phyloP scores from a whole-genome alignment of 2,329 filamentous ascomycete genomes.

The Phaeosphaeria sp. region DNA sequence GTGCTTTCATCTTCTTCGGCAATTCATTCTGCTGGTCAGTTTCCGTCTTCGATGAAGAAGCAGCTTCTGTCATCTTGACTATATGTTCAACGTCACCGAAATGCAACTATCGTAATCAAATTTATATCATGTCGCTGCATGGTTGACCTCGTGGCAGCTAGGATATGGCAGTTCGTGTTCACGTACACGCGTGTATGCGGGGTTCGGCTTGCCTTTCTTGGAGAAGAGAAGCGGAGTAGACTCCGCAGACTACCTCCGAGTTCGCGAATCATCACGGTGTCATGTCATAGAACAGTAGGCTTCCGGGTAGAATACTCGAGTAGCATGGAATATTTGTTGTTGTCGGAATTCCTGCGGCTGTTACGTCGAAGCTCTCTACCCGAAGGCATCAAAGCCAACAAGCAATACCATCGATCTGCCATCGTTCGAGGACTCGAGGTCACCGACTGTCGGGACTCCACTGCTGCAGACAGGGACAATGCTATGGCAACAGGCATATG shows the following conservation, averaged over 20 bases:
- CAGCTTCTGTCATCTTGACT: not conserved
- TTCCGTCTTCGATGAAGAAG: not conserved
- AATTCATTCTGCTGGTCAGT: constrained; percentile 2
- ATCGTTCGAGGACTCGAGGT: too few relatives aligned
- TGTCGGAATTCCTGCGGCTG: too few relatives aligned
- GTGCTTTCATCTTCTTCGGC: constrained; percentile 29
- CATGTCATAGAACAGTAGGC: too few relatives aligned
- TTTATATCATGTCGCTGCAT: not conserved
- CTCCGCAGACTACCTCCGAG: not conserved
- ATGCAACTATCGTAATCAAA: not conserved
- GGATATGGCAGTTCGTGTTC: not conserved
- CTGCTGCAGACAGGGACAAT: too few relatives aligned
- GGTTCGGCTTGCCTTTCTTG: constrained; percentile 24
- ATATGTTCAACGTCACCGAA: not conserved
- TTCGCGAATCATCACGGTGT: not conserved
- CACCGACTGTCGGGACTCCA: too few relatives aligned
- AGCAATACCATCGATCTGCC: too few relatives aligned
- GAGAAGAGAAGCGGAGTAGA: not conserved
- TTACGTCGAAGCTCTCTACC: too few relatives aligned
- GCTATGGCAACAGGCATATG: too few relatives aligned
- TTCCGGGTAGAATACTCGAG: too few relatives aligned
- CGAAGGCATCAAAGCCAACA: too few relatives aligned
- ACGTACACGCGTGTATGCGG: constrained; percentile 21
- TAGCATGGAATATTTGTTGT: too few relatives aligned
- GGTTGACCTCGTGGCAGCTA: not conserved